Percentiles rank a stretch among this genome's conserved stretches.
Conservation (phyloP, 192 early-diverging fungal species). For the Pecoramyces ruminantium region DNA sequence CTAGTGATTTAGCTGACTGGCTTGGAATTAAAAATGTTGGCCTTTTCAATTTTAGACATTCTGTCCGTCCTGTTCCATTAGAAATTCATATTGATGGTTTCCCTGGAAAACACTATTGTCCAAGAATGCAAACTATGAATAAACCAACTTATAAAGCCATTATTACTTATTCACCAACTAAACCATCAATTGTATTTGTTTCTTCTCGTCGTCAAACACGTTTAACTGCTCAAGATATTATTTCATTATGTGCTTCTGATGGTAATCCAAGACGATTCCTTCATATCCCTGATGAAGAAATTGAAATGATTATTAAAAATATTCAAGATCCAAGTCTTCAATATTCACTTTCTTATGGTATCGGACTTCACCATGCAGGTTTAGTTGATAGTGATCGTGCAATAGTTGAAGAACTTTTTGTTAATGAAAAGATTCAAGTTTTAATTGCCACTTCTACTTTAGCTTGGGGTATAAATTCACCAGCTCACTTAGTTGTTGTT, state of each 20-base stretch:
- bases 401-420: constrained; percentile 84
- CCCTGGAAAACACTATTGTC: constrained; percentile 90
- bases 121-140: constrained; percentile 98
- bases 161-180: constrained; percentile 75
- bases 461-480: constrained; percentile 96
- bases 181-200: constrained; percentile 96
- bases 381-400: constrained; percentile 71
- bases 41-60: constrained; percentile 92
- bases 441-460: constrained; percentile 88
- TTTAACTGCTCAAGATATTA: constrained; percentile 89
- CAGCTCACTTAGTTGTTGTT: constrained; percentile 91
- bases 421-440: constrained; percentile 88
- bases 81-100: constrained; percentile 97
- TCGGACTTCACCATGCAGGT: constrained; percentile 94
- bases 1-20: constrained; percentile 91
- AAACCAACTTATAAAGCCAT: constrained; percentile 91
- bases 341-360: constrained; percentile 76
- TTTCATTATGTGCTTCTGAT: constrained; percentile 79
- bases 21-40: constrained; percentile 70
- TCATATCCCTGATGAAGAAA: constrained; percentile 61
- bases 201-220: constrained; percentile 93
- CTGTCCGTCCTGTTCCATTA: constrained; percentile 90
- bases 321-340: constrained; percentile 68
- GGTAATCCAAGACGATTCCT: constrained; percentile 83
- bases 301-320: constrained; percentile 50